Evolutionary conservation across 2,329 filamentous ascomycete species (phyloP).

Genomic region (Xylaria digitata): DNA sequence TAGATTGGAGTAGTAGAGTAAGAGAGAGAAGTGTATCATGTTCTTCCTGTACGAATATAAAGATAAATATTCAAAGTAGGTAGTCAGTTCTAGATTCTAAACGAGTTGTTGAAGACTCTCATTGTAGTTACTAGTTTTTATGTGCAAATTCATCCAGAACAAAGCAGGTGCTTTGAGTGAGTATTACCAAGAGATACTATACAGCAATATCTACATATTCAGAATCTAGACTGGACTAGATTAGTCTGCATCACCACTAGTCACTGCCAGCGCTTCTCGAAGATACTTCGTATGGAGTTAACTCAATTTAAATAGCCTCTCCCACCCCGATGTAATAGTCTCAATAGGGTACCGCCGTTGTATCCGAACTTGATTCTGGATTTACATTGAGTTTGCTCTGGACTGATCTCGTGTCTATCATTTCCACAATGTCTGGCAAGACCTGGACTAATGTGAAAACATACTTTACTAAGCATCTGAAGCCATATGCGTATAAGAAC

Average conservation of each 20-base stretch:
- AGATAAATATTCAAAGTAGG: not conserved
- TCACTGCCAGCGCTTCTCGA: not conserved
- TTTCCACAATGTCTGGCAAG: not conserved
- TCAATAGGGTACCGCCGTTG: not conserved
- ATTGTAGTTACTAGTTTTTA: not conserved
- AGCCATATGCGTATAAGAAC: conserved; percentile 10
- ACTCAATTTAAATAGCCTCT: conserved; percentile 1
- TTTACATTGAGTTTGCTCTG: not conserved
- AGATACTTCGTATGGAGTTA: not conserved
- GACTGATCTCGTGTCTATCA: not conserved
- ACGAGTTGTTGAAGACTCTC: not conserved
- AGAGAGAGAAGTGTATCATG: not conserved
- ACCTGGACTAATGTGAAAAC: too few relatives aligned
- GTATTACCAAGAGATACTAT: not conserved
- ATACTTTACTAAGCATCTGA: conserved; percentile 1
- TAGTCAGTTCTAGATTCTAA: not conserved
- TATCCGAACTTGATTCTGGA: not conserved
- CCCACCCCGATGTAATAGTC: not conserved
- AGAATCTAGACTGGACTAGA: not conserved
- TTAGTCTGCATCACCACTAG: not conserved
- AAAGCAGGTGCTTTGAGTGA: not conserved
- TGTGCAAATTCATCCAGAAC: not conserved
- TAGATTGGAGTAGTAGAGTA: too few relatives aligned
- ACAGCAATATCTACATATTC: too few relatives aligned
- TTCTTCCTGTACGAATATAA: not conserved